A percentile compares a stretch with the other conserved stretches of the same genome.
Evolutionary conservation across 2,329 filamentous ascomycete species (phyloP).

Genomic region (Plectosphaerella plurivora): DNA sequence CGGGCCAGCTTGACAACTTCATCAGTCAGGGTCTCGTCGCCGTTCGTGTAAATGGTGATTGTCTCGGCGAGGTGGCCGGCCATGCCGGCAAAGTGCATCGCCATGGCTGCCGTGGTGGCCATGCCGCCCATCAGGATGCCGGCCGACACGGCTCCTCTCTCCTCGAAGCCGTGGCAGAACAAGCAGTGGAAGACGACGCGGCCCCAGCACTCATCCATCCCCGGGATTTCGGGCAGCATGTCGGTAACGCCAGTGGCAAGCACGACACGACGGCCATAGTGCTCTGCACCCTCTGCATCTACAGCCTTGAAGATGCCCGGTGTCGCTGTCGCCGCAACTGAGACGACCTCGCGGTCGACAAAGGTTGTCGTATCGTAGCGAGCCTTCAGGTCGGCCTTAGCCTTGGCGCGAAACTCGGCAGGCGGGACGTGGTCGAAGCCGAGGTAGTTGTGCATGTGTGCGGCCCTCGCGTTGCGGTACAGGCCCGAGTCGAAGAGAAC

Average conservation of each 20-base stretch:
- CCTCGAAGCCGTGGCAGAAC: slow-evolving; percentile 57
- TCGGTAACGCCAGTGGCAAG: slow-evolving; percentile 52
- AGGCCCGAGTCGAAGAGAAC: slow-evolving; percentile 44
- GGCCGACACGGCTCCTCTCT: slow-evolving; percentile 38
- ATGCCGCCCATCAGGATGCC: slow-evolving; percentile 41
- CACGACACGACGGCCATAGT: slow-evolving; percentile 46
- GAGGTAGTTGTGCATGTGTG: slow-evolving; percentile 42
- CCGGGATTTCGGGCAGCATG: slow-evolving; percentile 42
- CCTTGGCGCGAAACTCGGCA: slow-evolving; percentile 26
- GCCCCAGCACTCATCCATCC: slow-evolving; percentile 53
- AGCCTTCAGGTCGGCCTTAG: slow-evolving; percentile 23
- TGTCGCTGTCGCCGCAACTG: slow-evolving; percentile 17
- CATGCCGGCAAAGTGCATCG: slow-evolving; percentile 36
- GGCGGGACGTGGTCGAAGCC: slow-evolving; percentile 33
- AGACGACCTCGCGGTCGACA: slow-evolving; percentile 24
- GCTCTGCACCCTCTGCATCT: slow-evolving; percentile 37
- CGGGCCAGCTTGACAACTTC: slow-evolving; percentile 21
- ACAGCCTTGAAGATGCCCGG: slow-evolving; percentile 26
- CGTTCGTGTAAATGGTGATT: slow-evolving; percentile 49
- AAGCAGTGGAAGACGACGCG: slow-evolving; percentile 53
- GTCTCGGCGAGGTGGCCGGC: slow-evolving; percentile 35
- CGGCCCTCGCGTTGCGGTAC: slow-evolving; percentile 44
- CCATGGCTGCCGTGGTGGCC: slow-evolving; percentile 21
- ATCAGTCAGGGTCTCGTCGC: slow-evolving; percentile 24
- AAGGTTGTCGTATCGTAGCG: slow-evolving; percentile 24